Base-by-base conservation (phyloP, 495 filamentous ascomycete species). In the Echria macrotheca region DNA sequence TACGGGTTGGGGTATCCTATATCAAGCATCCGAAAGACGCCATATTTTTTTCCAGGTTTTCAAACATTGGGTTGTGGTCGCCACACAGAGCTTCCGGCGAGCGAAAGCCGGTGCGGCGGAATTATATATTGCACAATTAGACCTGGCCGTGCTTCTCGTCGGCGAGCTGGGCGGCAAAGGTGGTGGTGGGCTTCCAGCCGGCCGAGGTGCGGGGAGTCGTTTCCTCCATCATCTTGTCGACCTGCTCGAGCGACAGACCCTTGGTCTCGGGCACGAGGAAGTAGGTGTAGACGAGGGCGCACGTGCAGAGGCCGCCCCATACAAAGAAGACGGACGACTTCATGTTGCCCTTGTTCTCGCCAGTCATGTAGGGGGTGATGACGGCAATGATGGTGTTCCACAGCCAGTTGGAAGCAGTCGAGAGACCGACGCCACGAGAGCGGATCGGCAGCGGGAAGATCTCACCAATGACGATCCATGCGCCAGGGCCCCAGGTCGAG, bases 221-320 rank as follows among this genome's bases (percentile, higher is more conserved):
- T 71, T 91, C 87, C 65, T 89, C 87, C 74, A 94, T 78, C 88
- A 91, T 90, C 69, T 81, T 79, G 71, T 93, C 88, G 58, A 94
- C 85, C 65, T 94, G 87, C 72, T 94, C 88, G 38, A 93, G 85
- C 14, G 85, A 83, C 15, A 94, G 75, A 51, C 87, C 87, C 80
- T 90, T 91, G 65, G 87, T 91, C 76, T 91, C 87, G 43, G 84
- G 84, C 36, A 93, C 76, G 33, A 91, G 74, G 78, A 87, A 84
- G 76, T 84, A 91, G 43, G 84, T 78, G 72, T 82, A 89, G 58
- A 87, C 53, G 49, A 86, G 71, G 55, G 78, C 82, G 49, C 66
- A 44, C 31, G 75, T 71, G 72, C 86, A 89, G 42, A 88, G 81
- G 7, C 71, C 71, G 37, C 84, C 85, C 85, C 85, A 89, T 56